Base-by-base conservation (phyloP, 768 basidiomycete genomes). In the Suillus decipiens region DNA sequence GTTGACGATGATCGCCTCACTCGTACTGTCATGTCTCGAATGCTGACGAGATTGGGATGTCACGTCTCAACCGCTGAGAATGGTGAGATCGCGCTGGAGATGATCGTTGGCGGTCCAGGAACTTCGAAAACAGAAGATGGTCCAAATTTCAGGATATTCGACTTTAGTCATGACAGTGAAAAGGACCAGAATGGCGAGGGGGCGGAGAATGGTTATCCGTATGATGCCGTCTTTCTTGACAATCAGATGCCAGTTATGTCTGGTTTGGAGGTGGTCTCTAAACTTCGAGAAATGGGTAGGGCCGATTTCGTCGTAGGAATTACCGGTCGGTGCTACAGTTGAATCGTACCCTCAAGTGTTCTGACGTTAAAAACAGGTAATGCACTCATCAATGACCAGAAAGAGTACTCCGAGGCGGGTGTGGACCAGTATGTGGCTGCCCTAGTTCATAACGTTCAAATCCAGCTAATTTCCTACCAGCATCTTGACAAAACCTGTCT, bases 211-310 rank as follows among this genome's bases (percentile, higher is more conserved):
- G 36, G 63, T 5, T 31, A n/a, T 47, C 57, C 65, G 39, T 83
- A 76, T 60, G 83, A 83, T 59, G 75, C 83, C 11, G 75, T 84
- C 28, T 86, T 86, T 72, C 71, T 88, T 67, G 81, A 86, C 65
- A 95, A 95, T 72, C 92, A 93, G 75, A 94, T 94, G 90, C 89
- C 89, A 10, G 78, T 92, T 22, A 81, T 92, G 80, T 88, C 88
- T 64, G 94, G 94, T 17, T 71, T 92, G 51, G 84, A 87, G 63
- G 82, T 84, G 22, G 86, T 93, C 12, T 72, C 81, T 61, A 87
- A 84, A 71, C 76, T 95, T 43, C 79, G 93, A 63, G 80, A 82
- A 63, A 72, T 87, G 71, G 88, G 87, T 9, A 80, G 92, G 64
- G 77, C 72, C 22, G 92, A 94, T 69, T 90, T 94, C 69, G 85